phyloP scores from a whole-genome alignment of 2,329 filamentous ascomycete genomes.

The Neofusicoccum sp. region DNA sequence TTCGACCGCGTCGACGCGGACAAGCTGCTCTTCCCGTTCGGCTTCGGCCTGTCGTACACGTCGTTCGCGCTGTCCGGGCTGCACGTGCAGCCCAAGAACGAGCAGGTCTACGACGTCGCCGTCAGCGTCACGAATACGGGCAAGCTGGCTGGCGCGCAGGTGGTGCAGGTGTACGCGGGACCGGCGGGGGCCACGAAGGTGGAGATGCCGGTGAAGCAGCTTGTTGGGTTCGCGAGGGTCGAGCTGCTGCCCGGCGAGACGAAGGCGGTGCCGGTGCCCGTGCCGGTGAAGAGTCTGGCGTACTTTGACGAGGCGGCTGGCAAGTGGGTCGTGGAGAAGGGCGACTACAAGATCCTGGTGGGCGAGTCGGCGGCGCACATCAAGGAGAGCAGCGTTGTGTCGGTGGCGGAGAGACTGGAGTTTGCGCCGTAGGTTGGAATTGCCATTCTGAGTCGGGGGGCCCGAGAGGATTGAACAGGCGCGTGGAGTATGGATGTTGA shows the following conservation, averaged over 20 bases:
- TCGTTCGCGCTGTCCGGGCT: conserved; percentile 65
- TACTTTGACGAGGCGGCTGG: conserved; percentile 66
- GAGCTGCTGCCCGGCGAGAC: conserved; percentile 40
- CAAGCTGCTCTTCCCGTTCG: conserved; percentile 71
- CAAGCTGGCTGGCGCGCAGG: conserved; percentile 60
- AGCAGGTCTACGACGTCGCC: conserved; percentile 22
- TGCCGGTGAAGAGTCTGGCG: conserved; percentile 52
- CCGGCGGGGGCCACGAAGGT: conserved; percentile 66
- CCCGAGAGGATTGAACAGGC: neutral
- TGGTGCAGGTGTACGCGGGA: conserved; percentile 63
- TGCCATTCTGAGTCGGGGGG: neutral
- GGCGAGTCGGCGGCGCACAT: conserved; percentile 62
- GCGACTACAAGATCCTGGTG: conserved; percentile 62
- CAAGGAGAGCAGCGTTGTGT: neutral
- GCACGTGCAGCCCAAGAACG: conserved; percentile 47
- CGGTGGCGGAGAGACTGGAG: neutral
- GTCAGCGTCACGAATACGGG: conserved; percentile 59
- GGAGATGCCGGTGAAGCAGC: conserved; percentile 68
- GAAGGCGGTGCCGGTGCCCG: conserved; percentile 33
- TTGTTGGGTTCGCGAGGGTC: conserved; percentile 64
- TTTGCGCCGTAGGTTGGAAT: neutral
- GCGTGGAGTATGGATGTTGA: neutral
- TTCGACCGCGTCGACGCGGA: conserved; percentile 60
- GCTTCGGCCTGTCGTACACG: conserved; percentile 79
- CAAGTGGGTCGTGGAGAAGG: conserved; percentile 68